These are phyloP conservation scores for Geotrichum histeridarum DNA, from an alignment of 1,139 yeast genomes.

Conservation along the genomic window DNA sequence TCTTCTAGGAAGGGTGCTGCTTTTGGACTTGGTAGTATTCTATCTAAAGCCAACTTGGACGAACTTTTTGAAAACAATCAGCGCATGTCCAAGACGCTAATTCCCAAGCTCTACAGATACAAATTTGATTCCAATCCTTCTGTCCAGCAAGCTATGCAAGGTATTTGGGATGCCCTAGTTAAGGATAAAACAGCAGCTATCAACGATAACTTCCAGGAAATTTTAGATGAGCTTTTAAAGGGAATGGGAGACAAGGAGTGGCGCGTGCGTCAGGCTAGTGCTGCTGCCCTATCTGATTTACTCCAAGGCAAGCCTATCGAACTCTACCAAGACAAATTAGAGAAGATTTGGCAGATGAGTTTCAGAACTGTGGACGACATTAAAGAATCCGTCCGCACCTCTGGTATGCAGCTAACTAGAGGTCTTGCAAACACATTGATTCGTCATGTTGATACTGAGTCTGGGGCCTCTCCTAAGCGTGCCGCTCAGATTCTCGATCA, in stretches of 20 bases:
- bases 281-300: constrained; percentile 67
- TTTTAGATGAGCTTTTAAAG: constrained; percentile 58
- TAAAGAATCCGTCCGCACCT: constrained; percentile 85
- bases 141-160: constrained; percentile 79
- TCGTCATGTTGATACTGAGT: constrained; percentile 46
- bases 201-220: constrained; percentile 49
- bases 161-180: constrained; percentile 77
- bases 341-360: constrained; percentile 80
- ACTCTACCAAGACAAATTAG: constrained; percentile 50
- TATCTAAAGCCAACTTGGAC: constrained; percentile 73
- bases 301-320: constrained; percentile 56
- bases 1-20: constrained; percentile 91
- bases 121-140: constrained; percentile 75
- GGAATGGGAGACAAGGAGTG: constrained; percentile 84
- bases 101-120: constrained; percentile 81
- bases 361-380: constrained; percentile 91
- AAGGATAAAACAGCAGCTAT: constrained; percentile 57
- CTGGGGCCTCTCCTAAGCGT: constrained; percentile 41
- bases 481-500: constrained; percentile 52
- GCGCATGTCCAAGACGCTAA: constrained; percentile 52
- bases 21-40: constrained; percentile 79
- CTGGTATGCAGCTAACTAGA: constrained; percentile 66
- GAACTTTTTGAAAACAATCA: constrained; percentile 54
- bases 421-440: constrained; percentile 61
- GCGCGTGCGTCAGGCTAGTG: constrained; percentile 89